Evolutionary conservation across 2,329 filamentous ascomycete species (phyloP), one percentile per base, ranked within the genome.

Genomic region (Colletotrichum agaves): DNA sequence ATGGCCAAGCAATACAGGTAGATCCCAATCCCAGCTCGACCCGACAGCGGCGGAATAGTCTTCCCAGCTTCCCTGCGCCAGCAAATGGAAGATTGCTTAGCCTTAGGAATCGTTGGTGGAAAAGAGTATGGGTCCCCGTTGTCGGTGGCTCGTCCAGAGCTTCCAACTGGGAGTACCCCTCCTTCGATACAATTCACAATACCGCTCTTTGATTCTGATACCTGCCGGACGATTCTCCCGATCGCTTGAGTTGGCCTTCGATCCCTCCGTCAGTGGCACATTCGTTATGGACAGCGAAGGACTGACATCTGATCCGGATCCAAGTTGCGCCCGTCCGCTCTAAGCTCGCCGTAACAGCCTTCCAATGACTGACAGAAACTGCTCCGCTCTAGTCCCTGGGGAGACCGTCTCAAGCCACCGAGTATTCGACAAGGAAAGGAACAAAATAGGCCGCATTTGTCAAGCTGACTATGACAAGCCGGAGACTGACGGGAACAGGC

Each of bases 111-210:
- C 61, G 53, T 60, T 55, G 61, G 61, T 52, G 53, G 55, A 67
- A 27, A 47, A 27, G 35, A 23, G 44, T 33, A 23, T 47, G 17
- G 19, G 10, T 21, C 21, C 47, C 60, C 31, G 44, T 63, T 15
- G 33, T 41, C 23, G 39, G 17, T 59, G 49, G 31, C 57, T 61
- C 33, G 33, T 27, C 8, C 35, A 6, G 8, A 23, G n/a, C 50
- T n/a, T 11, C 47, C 21, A 41, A 15, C 64, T 67, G 53, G 65
- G 65, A 64, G 49, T 55, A 67, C 63, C 61, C 65, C 65, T 64
- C 47, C 43, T 56, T 7, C 13, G 11, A 31, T 19, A 6, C 35
- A 53, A 59, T 37, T 19, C 15, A 27, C 44, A 59, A 64, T 65
- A 60, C 53, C 65, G 61, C 65, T 55, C 46, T 55, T 49, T 60